Evolutionary conservation across 176 grass and related monocot species (phyloP), one percentile per base, ranked within the genome.

Genomic region (Saccharum spontaneum): DNA sequence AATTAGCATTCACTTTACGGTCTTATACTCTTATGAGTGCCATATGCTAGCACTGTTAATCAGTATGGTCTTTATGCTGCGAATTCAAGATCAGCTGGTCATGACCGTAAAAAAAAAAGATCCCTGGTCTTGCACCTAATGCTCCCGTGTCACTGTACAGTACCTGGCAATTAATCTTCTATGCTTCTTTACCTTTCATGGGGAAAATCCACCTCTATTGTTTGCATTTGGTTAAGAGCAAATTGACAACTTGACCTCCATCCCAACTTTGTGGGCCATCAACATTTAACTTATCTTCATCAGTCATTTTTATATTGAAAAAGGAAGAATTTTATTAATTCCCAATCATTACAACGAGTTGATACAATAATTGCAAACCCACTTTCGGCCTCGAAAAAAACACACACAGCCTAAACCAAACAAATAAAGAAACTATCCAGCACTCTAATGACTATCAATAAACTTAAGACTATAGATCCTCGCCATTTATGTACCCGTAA

Each of bases 261-360:
- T 15, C 57, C 57, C 78, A 86, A 89, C 41, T 71, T 82, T 55
- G 78, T 33, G n/a, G 15, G n/a, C 49, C 34, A 75, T 63, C 40
- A 52, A 11, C 69, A 39, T n/a, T 9, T 26, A 44, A 40, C 5
- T n/a, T 75, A 4, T 71, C 26, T 15, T 89, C 30, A 68, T 11
- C 37, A 74, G 18, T 5, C 20, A 15, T 20, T 55, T 55, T 20
- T 18, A 16, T 18, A 16, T 49, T 16, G 1, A 48, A 48, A 18
- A 15, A 49, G 4, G 2, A 15, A 55, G 17, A 0, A 22, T 55
- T 17, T 20, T 8, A 55, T 55, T 20, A 20, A 8, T 20, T 20
- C 6, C 1, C 4, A 55, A 48, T 8, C 0, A 20, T 20, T 55
- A 7, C 1, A 20, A 8, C 6, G 6, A 55, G 50, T 20, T 20